A percentile compares a stretch with the other conserved stretches of the same genome.
Conservation (phyloP, 345 rosid species). For the Boechera divaricarpa region DNA sequence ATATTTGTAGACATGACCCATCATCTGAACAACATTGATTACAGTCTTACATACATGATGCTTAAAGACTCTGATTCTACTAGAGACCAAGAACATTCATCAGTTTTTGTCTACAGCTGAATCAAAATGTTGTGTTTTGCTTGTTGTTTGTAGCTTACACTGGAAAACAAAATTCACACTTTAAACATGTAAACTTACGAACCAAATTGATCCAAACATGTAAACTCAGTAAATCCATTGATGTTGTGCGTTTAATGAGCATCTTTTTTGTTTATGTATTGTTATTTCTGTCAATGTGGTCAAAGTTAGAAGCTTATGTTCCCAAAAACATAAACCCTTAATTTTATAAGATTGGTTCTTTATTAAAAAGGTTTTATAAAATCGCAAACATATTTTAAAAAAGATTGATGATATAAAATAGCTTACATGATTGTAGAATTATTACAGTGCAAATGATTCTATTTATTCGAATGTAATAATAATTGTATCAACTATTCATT, state of each 20-base stretch:
- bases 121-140: slow-evolving; percentile 39
- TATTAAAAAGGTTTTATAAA: not conserved
- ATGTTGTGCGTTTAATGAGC: slow-evolving; percentile 12
- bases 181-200: slow-evolving; percentile 15
- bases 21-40: slow-evolving; percentile 51
- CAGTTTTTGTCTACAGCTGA: slow-evolving; percentile 11
- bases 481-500: not conserved
- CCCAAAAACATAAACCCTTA: not conserved
- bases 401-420: not conserved
- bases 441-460: not conserved
- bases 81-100: slow-evolving; percentile 32
- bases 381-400: not conserved
- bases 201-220: slow-evolving; percentile 31
- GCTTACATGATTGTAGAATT: not conserved
- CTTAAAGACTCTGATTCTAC: slow-evolving; percentile 30
- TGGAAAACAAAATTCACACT: not conserved
- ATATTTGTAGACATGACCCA: slow-evolving; percentile 71
- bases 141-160: slow-evolving; percentile 27
- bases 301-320: not conserved
- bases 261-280: slow-evolving; percentile 11
- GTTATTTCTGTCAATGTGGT: not conserved
- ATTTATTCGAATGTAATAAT: slow-evolving; percentile 4
- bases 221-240: slow-evolving; percentile 33
- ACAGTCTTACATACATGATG: slow-evolving; percentile 12
- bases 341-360: not conserved